These are phyloP conservation scores for Pythium monospermum DNA, from an alignment of 352 stramenopile genomes.

Conservation along the genomic window DNA sequence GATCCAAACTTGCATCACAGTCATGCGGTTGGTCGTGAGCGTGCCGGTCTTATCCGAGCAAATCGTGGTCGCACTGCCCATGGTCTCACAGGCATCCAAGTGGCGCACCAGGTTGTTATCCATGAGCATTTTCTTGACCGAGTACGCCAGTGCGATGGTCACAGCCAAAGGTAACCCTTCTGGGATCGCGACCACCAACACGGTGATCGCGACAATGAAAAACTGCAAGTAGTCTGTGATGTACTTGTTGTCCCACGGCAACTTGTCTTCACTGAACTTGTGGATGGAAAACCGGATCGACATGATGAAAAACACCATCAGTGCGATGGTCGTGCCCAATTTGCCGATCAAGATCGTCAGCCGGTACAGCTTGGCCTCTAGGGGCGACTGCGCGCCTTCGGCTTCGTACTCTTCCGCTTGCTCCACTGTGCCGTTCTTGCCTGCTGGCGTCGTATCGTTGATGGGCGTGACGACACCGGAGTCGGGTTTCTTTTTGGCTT, in stretches of 20 bases:
- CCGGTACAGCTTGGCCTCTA: conserved; percentile 83
- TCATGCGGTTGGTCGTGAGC: conserved; percentile 97
- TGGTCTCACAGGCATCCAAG: conserved; percentile 88
- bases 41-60: conserved; percentile 98
- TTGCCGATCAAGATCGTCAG: conserved; percentile 85
- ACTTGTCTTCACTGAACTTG: conserved; percentile 41
- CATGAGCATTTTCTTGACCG: conserved; percentile 89
- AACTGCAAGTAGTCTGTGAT: conserved; percentile 68
- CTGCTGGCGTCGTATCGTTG: conserved; percentile 76
- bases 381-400: conserved; percentile 47
- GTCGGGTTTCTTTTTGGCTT: conserved; percentile 40
- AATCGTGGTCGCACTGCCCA: conserved; percentile 94
- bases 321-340: conserved; percentile 57
- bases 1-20: conserved; percentile 70
- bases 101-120: conserved; percentile 90
- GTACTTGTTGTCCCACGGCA: conserved; percentile 46
- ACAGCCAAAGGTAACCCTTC: conserved; percentile 97
- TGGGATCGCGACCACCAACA: conserved; percentile 96
- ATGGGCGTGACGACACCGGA: too few relatives aligned
- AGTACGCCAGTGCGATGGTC: conserved; percentile 96
- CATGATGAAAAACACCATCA: conserved; percentile 81
- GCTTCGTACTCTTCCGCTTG: conserved; percentile 45
- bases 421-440: conserved; percentile 27
- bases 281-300: conserved; percentile 62
- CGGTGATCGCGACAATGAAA: conserved; percentile 85